Evolutionary conservation across 2,329 filamentous ascomycete species (phyloP).

Genomic region (Thermomyces lanuginosus): DNA sequence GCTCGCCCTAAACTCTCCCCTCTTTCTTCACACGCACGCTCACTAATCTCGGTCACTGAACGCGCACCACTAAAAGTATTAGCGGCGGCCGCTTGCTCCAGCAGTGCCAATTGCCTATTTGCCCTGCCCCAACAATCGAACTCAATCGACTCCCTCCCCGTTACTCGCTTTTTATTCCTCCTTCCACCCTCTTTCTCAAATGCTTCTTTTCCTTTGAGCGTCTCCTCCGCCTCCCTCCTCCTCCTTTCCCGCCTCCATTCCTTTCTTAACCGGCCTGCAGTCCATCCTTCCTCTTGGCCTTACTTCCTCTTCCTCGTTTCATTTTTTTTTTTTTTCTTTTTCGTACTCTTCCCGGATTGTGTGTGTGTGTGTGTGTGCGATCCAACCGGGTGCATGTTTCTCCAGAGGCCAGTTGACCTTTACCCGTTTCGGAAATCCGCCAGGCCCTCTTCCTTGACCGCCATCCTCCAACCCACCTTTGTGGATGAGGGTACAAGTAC

Average conservation of each 20-base stretch:
- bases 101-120: neutral
- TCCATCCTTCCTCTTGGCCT: neutral
- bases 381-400: constrained; percentile 3
- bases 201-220: constrained; percentile 4
- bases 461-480: constrained; percentile 1
- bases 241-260: neutral
- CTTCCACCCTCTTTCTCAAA: neutral
- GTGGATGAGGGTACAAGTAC: too few species aligned
- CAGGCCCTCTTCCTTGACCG: neutral
- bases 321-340: neutral
- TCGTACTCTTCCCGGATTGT: neutral
- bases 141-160: constrained; percentile 2
- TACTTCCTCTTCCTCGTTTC: neutral
- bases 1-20: too few species aligned
- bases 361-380: constrained; percentile 4
- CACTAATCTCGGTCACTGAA: too few species aligned
- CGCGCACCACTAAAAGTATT: neutral
- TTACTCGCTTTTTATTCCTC: constrained; percentile 2
- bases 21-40: too few species aligned
- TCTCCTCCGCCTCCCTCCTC: neutral
- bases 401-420: neutral
- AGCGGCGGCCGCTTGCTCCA: neutral
- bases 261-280: neutral
- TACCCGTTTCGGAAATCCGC: neutral
- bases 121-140: constrained; percentile 4